Conservation (phyloP, 805 yeast genomes). For the Pichia insulana region DNA sequence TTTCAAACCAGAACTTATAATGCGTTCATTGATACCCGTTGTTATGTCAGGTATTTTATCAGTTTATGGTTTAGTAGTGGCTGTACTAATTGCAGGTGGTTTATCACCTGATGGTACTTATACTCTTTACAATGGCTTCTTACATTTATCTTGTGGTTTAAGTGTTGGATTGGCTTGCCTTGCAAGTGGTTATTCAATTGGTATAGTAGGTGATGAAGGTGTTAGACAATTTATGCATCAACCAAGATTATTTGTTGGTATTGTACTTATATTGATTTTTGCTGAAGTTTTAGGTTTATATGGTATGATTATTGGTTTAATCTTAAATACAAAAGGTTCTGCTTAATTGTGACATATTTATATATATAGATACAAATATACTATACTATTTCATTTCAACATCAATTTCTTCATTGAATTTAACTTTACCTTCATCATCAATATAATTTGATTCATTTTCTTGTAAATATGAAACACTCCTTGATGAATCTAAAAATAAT, state of each 20-base stretch:
- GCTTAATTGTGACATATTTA: constrained; percentile 28
- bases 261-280: constrained; percentile 94
- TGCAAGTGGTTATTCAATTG: constrained; percentile 96
- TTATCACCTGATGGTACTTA: constrained; percentile 70
- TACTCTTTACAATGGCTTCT: constrained; percentile 89
- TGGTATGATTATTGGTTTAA: constrained; percentile 93
- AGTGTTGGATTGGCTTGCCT: constrained; percentile 95
- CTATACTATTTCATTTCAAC: neutral
- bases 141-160: constrained; percentile 94
- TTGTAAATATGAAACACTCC: constrained; percentile 68
- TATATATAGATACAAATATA: neutral
- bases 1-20: constrained; percentile 91
- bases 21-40: constrained; percentile 93
- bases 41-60: constrained; percentile 97
- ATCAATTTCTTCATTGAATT: constrained; percentile 24
- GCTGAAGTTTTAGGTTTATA: constrained; percentile 95
- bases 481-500: constrained; percentile 76
- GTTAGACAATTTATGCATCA: constrained; percentile 97
- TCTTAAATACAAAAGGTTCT: constrained; percentile 82
- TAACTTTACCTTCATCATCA: constrained; percentile 70
- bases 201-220: constrained; percentile 99
- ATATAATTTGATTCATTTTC: constrained; percentile 46
- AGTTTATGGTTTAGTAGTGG: constrained; percentile 93
- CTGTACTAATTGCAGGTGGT: constrained; percentile 90
- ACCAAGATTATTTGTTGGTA: constrained; percentile 95